Base-by-base conservation (phyloP, 805 yeast genomes). In the Pichia insulana region DNA sequence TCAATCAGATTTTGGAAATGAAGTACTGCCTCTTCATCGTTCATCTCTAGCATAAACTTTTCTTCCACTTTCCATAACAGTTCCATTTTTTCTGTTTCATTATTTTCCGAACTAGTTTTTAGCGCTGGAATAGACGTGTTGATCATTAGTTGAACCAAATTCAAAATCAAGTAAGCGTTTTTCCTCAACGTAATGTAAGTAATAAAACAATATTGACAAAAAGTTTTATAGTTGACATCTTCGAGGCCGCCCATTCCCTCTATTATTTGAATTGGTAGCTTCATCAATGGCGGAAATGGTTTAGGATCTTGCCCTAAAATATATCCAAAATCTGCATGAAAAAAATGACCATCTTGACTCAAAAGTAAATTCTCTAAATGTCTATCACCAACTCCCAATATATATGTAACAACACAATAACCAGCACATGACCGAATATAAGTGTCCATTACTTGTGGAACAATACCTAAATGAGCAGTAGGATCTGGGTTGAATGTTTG, bases 261-360 rank as follows among this genome's bases (percentile, higher is more conserved):
- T 34, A 92, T 84, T 15, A 92, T 83, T 62, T 92, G 98, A 34
- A 92, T 92, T 0, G 98, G 98, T 31, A 92, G 67, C 57, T 92
- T 92, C 97, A 92, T 92, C 64, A 90, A 70, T 1, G 99, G 99
- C 12, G 99, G 97, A 64, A 92, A 92, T 12, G 97, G 97, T 59
- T 92, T 92, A 2, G 99, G 99, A 60, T 92, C 99, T 41, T 89
- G 80, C 0, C 99, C 99, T 42, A 92, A 66, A 39, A 92, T 90
- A 56, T 92, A 92, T 1, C 99, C 99, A 61, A 86, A 92, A 63
- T 92, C 99, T 1, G 96, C 97, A 63, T 92, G 99, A 76, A 95
- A 90, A 58, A 92, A 92, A 52, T 79, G 85, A 2, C 94, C 81
- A 72, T 90, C 83, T 48, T 66, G 48, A 79, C 87, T 40, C 80